Percentiles rank a stretch among this genome's conserved stretches.
Conservation (phyloP, 345 rosid genomes). For the Cardiospermum halicacabum region DNA sequence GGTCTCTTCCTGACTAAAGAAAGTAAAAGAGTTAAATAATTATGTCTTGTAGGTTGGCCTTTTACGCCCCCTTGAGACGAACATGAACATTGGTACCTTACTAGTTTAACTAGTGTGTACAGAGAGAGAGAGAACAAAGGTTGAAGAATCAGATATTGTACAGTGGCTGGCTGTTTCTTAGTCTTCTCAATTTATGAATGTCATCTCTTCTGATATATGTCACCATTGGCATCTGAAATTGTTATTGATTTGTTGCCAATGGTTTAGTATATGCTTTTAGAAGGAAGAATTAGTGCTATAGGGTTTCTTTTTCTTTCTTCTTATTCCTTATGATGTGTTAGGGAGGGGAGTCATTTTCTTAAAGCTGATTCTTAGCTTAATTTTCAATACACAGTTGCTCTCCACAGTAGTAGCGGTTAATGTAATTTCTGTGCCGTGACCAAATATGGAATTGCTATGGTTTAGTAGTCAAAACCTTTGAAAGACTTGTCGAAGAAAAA, state of each 20-base stretch:
- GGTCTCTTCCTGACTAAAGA: not conserved
- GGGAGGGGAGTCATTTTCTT: no score
- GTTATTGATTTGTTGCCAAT: no score
- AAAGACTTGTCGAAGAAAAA: no score
- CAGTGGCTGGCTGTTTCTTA: conserved; percentile 9
- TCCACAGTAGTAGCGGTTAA: no score
- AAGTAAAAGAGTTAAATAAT: not conserved
- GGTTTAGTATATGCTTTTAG: no score
- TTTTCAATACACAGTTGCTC: no score
- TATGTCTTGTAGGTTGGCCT: conserved; percentile 14
- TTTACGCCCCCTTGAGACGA: conserved; percentile 8
- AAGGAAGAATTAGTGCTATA: not conserved
- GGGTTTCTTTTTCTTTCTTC: no score
- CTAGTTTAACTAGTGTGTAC: conserved; percentile 17
- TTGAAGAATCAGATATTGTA: conserved; percentile 21
- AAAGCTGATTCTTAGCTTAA: no score
- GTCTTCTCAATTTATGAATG: conserved; percentile 8
- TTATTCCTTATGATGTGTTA: no score
- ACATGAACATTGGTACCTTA: conserved; percentile 13
- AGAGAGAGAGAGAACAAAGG: conserved; percentile 10
- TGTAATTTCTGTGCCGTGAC: no score
- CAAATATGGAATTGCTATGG: no score
- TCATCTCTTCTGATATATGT: not conserved
- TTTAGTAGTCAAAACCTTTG: no score
- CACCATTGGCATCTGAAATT: not conserved